Percentiles rank a stretch among this genome's conserved stretches.
These are phyloP conservation scores for Boletus fagicola DNA, from an alignment of 768 basidiomycete genomes.

Conservation along the genomic window DNA sequence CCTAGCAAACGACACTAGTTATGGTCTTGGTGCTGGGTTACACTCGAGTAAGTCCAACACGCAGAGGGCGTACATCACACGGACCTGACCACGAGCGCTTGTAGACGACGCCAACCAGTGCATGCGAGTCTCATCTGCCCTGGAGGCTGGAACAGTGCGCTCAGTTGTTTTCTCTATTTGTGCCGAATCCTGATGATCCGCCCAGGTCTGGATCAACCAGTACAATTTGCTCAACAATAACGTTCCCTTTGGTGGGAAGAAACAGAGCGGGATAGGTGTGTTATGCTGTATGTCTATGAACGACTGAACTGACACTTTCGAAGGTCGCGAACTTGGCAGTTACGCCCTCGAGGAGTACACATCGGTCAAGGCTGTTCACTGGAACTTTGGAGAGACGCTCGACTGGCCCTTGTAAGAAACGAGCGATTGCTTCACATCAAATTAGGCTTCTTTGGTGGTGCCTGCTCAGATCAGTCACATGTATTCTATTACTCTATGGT, in stretches of 20 bases:
- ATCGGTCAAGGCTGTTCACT: slow-evolving; percentile 78
- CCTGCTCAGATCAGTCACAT: background rate
- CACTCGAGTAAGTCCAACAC: slow-evolving; percentile 66
- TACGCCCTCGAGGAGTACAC: slow-evolving; percentile 85
- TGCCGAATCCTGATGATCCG: slow-evolving; percentile 5
- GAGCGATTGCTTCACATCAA: background rate
- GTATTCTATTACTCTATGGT: slow-evolving; percentile 5
- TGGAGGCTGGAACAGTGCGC: slow-evolving; percentile 87
- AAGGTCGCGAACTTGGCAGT: slow-evolving; percentile 85
- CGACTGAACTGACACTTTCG: slow-evolving; percentile 6
- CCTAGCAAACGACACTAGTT: slow-evolving; percentile 84
- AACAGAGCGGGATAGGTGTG: slow-evolving; percentile 82
- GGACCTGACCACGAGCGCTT: slow-evolving; percentile 23
- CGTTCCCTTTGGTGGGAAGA: slow-evolving; percentile 94
- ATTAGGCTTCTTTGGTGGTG: background rate
- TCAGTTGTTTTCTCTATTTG: background rate
- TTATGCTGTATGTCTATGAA: background rate
- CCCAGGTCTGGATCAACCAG: slow-evolving; percentile 88
- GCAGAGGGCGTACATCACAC: background rate
- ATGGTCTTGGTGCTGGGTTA: slow-evolving; percentile 89
- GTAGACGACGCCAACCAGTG: slow-evolving; percentile 79
- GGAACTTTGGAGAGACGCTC: slow-evolving; percentile 81
- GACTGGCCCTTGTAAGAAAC: slow-evolving; percentile 66
- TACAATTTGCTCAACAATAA: slow-evolving; percentile 83
- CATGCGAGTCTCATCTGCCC: slow-evolving; percentile 79